These are phyloP conservation scores for Dryadomyces quercivorus DNA, from an alignment of 2,329 filamentous ascomycete genomes.

Conservation along the genomic window DNA sequence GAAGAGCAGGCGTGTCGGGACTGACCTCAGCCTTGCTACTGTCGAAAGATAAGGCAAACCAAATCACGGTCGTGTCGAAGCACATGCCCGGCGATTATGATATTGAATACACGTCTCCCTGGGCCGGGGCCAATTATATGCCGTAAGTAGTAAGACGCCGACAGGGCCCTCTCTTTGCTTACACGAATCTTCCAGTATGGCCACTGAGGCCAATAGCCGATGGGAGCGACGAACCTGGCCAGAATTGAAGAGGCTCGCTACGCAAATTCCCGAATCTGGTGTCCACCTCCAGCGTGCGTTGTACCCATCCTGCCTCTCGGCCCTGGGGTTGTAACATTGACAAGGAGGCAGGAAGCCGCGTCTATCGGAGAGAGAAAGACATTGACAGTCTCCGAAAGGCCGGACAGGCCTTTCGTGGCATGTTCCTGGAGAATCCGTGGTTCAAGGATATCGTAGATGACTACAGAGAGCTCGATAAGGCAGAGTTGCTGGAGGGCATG, in stretches of 20 bases:
- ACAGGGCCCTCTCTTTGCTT: no score
- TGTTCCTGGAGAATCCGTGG: no score
- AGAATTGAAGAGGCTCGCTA: background rate
- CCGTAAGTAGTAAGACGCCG: background rate
- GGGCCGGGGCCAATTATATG: background rate
- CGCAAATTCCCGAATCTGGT: background rate
- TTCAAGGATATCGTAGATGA: no score
- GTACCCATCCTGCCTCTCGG: no score
- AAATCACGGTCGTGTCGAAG: background rate
- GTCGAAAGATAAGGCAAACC: slow-evolving; percentile 16
- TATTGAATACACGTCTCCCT: background rate
- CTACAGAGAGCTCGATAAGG: no score
- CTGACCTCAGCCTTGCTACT: background rate
- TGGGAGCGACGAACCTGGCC: background rate
- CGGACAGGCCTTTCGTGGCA: no score
- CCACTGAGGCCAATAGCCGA: background rate
- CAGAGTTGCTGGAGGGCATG: no score
- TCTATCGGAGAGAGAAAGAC: no score
- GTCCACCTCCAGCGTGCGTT: background rate
- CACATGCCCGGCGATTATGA: background rate
- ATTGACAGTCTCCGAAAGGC: no score
- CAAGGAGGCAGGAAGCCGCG: no score
- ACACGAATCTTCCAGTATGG: no score
- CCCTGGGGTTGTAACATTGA: no score
- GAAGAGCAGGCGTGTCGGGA: background rate